Conservation (phyloP, 208 protist genomes). For the Trypanosoma conorhini region DNA sequence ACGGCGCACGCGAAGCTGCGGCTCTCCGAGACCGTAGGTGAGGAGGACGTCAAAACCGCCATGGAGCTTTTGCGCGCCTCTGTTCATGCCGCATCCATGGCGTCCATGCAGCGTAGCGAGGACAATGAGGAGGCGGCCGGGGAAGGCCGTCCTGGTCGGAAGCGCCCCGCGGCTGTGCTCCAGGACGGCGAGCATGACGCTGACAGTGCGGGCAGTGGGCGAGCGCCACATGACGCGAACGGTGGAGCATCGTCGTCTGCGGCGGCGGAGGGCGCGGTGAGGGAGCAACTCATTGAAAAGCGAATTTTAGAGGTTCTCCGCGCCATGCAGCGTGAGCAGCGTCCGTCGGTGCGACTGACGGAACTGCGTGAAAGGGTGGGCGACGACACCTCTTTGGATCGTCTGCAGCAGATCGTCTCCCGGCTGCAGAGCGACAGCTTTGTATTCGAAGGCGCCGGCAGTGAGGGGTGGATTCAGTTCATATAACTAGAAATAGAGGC, state of each 20-base stretch:
- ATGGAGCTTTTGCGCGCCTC: conserved; percentile 81
- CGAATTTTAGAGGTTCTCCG: conserved; percentile 55
- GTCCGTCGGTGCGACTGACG: conserved; percentile 36
- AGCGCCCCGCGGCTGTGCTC: conserved; percentile 28
- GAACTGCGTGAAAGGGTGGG: conserved; percentile 61
- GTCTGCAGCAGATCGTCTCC: conserved; percentile 44
- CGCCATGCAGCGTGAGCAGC: conserved; percentile 71
- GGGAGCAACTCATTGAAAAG: not conserved
- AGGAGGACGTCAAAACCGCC: conserved; percentile 87
- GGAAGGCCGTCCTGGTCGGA: conserved; percentile 33
- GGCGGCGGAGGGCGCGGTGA: not conserved
- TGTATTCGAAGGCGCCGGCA: conserved; percentile 57
- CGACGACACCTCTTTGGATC: conserved; percentile 24
- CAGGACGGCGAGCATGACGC: not conserved
- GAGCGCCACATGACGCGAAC: not conserved
- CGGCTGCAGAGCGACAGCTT: conserved; percentile 73
- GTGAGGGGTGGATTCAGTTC: conserved; percentile 73
- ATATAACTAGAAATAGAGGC: conserved; percentile 36
- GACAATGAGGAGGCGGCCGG: conserved; percentile 55
- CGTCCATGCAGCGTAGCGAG: conserved; percentile 58
- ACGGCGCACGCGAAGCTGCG: conserved; percentile 95
- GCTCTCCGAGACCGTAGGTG: conserved; percentile 78
- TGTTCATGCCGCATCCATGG: conserved; percentile 79
- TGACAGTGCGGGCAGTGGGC: not conserved
- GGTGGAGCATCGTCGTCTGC: not conserved